These are phyloP conservation scores for Cephaloascus fragrans DNA, from an alignment of 805 yeast genomes.

Conservation along the genomic window DNA sequence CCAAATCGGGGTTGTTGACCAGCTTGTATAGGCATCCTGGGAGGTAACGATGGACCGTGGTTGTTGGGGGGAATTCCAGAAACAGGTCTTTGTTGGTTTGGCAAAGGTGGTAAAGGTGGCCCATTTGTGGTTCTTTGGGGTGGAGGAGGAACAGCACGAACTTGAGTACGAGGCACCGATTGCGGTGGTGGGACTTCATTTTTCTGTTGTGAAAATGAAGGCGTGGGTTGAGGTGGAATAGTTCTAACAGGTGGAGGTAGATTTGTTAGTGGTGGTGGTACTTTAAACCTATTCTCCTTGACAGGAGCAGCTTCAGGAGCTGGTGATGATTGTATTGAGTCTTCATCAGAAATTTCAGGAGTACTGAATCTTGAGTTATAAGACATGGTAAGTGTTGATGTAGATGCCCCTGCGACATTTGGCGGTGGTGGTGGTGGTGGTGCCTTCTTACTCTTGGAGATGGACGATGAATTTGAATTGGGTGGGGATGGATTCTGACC, in stretches of 20 bases:
- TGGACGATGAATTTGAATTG: slow-evolving; percentile 6
- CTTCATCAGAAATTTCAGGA: not conserved
- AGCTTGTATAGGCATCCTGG: slow-evolving; percentile 3
- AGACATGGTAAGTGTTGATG: no score
- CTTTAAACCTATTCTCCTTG: not conserved
- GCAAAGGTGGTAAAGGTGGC: slow-evolving; percentile 5
- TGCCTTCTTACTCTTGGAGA: slow-evolving; percentile 16
- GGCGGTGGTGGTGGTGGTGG: slow-evolving; percentile 29
- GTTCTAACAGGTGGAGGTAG: slow-evolving; percentile 3
- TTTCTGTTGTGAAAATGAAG: slow-evolving; percentile 11
- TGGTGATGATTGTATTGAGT: not conserved
- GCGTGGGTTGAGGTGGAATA: slow-evolving; percentile 7
- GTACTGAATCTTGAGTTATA: not conserved
- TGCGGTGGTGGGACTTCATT: not conserved
- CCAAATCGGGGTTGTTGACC: not conserved
- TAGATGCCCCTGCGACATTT: no score
- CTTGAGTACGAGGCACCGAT: slow-evolving; percentile 1
- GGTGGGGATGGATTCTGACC: slow-evolving; percentile 2
- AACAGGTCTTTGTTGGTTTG: slow-evolving; percentile 1
- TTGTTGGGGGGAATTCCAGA: slow-evolving; percentile 3
- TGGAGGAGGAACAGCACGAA: slow-evolving; percentile 10
- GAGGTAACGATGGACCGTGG: slow-evolving; percentile 4
- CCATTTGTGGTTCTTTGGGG: slow-evolving; percentile 14
- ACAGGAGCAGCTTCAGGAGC: not conserved
- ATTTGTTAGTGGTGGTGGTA: not conserved